Evolutionary conservation across 345 rosid species (phyloP).

Genomic region (Corchorus capsularis): DNA sequence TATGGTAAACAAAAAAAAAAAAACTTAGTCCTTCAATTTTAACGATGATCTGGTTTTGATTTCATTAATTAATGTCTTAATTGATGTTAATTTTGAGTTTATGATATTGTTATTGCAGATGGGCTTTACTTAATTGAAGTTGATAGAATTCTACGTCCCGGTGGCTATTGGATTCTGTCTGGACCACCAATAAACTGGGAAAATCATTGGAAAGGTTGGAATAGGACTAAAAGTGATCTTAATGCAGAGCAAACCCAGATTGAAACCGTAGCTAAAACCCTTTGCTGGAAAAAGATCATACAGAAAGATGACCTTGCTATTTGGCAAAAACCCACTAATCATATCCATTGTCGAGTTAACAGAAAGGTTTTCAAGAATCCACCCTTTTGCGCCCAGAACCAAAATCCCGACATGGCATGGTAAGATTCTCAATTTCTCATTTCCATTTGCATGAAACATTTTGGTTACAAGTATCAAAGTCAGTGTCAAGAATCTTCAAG

Average conservation of each 20-base stretch:
- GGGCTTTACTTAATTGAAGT: constrained; percentile 84
- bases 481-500: background rate
- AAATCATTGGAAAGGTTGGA: constrained; percentile 82
- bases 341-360: constrained; percentile 61
- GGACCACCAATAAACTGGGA: constrained; percentile 97
- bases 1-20: constrained; percentile 39
- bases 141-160: constrained; percentile 84
- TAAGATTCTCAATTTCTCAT: constrained; percentile 21
- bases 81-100: background rate
- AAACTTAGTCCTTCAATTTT: background rate
- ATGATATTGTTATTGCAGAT: constrained; percentile 39
- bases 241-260: constrained; percentile 58
- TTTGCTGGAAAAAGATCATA: constrained; percentile 84
- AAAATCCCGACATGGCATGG: constrained; percentile 86
- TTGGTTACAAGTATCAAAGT: background rate
- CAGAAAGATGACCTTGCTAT: constrained; percentile 73
- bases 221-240: constrained; percentile 60
- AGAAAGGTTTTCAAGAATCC: constrained; percentile 62
- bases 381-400: constrained; percentile 52
- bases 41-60: background rate
- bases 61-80: background rate
- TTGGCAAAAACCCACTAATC: constrained; percentile 91
- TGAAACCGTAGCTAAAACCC: constrained; percentile 58
- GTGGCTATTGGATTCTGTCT: constrained; percentile 90
- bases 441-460: too few relatives aligned